phyloP scores from a whole-genome alignment of 805 yeast species.

The Wickerhamia fluorescens region DNA sequence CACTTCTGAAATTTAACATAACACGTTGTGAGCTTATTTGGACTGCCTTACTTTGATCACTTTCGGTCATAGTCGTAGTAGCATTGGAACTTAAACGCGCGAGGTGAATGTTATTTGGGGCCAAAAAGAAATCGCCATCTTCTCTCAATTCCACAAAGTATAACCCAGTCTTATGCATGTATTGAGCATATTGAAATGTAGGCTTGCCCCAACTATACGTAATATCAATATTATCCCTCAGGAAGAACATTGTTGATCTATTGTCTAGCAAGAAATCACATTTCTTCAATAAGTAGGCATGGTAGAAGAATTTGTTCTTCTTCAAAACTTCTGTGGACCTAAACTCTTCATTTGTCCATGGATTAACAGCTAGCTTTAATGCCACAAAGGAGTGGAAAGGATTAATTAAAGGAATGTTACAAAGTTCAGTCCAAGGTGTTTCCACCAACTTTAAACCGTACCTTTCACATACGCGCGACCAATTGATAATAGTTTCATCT shows the following conservation, averaged over 20 bases:
- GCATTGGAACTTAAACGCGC: slow-evolving; percentile 54
- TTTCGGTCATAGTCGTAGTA: slow-evolving; percentile 20
- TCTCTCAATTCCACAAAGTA: slow-evolving; percentile 82
- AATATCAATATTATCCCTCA: slow-evolving; percentile 53
- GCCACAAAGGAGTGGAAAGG: slow-evolving; percentile 87
- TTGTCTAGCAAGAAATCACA: slow-evolving; percentile 79
- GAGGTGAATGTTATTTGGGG: slow-evolving; percentile 81
- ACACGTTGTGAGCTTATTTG: slow-evolving; percentile 64
- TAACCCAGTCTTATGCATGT: slow-evolving; percentile 82
- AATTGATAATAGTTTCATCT: slow-evolving; percentile 67
- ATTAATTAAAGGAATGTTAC: slow-evolving; percentile 65
- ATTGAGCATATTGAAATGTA: slow-evolving; percentile 75
- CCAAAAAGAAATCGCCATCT: slow-evolving; percentile 70
- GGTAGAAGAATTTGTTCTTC: slow-evolving; percentile 65
- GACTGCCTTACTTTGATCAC: slow-evolving; percentile 14
- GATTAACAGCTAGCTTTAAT: slow-evolving; percentile 58
- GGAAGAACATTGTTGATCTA: slow-evolving; percentile 60
- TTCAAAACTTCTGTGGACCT: slow-evolving; percentile 30
- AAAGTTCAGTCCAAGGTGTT: slow-evolving; percentile 84
- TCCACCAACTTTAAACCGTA: slow-evolving; percentile 77
- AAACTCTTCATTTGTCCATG: slow-evolving; percentile 60
- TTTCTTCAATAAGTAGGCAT: slow-evolving; percentile 59
- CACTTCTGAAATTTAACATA: slow-evolving; percentile 59
- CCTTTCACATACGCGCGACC: slow-evolving; percentile 80
- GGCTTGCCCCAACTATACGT: slow-evolving; percentile 91